phyloP scores from a whole-genome alignment of 345 rosid species.

The Hirschfeldia incana region DNA sequence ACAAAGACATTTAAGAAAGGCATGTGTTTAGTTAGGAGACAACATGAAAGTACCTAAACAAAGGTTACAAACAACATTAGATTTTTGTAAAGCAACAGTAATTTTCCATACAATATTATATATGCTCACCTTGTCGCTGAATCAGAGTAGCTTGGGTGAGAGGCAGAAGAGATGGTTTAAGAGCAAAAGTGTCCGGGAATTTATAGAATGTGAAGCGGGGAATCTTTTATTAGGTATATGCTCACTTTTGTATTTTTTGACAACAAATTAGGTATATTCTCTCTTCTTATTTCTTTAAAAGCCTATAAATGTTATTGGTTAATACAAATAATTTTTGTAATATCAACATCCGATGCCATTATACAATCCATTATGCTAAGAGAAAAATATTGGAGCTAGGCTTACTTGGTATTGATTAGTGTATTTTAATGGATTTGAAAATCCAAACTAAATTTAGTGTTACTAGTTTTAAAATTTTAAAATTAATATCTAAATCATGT shows the following conservation, averaged over 20 bases:
- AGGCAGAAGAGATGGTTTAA: not conserved
- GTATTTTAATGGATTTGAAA: no score
- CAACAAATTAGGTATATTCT: not conserved
- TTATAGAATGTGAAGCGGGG: not conserved
- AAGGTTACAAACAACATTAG: not conserved
- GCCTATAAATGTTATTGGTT: not conserved
- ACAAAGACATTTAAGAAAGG: not conserved
- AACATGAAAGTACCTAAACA: not conserved
- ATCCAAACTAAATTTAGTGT: no score
- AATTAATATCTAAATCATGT: no score
- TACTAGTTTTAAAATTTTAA: no score
- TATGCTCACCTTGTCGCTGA: conserved; percentile 2
- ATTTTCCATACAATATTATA: not conserved
- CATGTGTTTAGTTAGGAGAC: not conserved
- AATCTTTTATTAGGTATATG: not conserved
- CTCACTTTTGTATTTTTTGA: not conserved
- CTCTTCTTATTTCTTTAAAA: not conserved
- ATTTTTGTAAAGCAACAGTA: not conserved
- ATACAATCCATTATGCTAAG: not conserved
- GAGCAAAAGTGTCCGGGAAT: not conserved
- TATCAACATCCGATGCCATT: not conserved
- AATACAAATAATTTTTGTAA: not conserved
- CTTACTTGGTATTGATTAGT: not conserved
- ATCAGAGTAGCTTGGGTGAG: not conserved
- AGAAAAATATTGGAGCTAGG: not conserved